These are phyloP conservation scores for Alternaria sp. DNA, from an alignment of 2,329 filamentous ascomycete genomes.

Conservation along the genomic window DNA sequence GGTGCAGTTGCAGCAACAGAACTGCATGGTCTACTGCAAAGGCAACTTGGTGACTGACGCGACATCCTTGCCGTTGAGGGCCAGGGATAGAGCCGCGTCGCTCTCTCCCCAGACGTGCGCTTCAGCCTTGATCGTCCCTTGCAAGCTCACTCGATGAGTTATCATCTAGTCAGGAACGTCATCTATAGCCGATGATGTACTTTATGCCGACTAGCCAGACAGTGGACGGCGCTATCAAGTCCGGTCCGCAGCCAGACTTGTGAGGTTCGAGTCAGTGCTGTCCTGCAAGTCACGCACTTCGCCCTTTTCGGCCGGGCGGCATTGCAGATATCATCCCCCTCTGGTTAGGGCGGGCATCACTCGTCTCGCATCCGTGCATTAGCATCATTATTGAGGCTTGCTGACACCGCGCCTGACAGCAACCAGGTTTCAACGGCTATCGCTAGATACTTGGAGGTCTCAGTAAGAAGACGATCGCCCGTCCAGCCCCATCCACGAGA, in stretches of 20 bases:
- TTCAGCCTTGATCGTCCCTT: conserved; percentile 11
- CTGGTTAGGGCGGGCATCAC: conserved; percentile 5
- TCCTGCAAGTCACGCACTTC: conserved; percentile 3
- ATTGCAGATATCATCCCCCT: conserved; percentile 1
- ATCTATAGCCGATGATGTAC: conserved; percentile 15
- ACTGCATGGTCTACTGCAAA: conserved; percentile 21
- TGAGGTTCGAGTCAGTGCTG: conserved; percentile 14
- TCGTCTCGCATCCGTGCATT: conserved; percentile 5
- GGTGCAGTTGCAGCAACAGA: conserved; percentile 30
- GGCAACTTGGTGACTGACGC: conserved; percentile 20
- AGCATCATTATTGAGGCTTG: conserved; percentile 2
- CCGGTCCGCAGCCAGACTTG: conserved; percentile 20
- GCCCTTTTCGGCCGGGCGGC: conserved; percentile 5
- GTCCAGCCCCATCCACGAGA: background rate
- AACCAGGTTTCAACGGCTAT: conserved; percentile 14
- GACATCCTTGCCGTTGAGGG: conserved; percentile 23
- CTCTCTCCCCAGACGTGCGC: conserved; percentile 19
- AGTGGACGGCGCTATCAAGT: conserved; percentile 6
- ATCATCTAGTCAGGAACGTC: conserved; percentile 23
- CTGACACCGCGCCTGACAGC: conserved; percentile 12
- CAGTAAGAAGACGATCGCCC: background rate
- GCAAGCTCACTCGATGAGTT: conserved; percentile 7
- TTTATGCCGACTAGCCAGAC: conserved; percentile 4
- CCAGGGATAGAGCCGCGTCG: conserved; percentile 12
- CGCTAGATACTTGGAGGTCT: background rate